Conservation (phyloP, 306 rosid species). For the Fagus crenata region DNA sequence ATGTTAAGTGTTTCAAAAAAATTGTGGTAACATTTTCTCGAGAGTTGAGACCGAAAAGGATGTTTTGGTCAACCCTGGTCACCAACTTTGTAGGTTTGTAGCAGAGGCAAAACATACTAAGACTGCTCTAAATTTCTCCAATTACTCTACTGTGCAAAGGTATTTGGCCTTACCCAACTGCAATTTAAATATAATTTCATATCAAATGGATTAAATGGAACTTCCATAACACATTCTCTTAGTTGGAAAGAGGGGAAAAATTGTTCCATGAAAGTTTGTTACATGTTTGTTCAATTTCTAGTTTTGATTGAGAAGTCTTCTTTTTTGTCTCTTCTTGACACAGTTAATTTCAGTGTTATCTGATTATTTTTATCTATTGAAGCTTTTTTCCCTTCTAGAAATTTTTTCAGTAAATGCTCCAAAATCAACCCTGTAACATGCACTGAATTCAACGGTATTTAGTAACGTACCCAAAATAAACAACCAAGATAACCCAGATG, state of each 20-base stretch:
- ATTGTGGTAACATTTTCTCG: not conserved
- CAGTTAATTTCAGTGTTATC: not conserved
- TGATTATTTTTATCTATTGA: not conserved
- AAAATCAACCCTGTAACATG: not conserved
- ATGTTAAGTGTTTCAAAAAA: not conserved
- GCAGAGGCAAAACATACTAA: not conserved
- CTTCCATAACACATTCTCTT: not conserved
- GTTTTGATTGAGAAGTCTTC: not conserved
- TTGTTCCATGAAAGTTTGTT: not conserved
- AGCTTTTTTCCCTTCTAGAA: not conserved
- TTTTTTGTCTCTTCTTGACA: not conserved
- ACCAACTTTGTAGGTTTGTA: not conserved
- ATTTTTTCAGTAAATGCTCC: not conserved
- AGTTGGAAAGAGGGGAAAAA: not conserved
- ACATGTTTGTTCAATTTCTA: not conserved
- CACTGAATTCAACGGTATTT: not conserved
- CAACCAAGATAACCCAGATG: no score
- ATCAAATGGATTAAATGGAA: not conserved
- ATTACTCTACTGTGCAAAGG: not conserved
- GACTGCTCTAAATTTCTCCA: not conserved
- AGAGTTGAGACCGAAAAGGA: not conserved
- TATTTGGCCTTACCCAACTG: not conserved
- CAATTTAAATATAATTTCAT: not conserved
- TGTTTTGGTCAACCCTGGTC: not conserved
- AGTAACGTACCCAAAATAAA: not conserved